A percentile compares a stretch with the other conserved stretches of the same genome.
These are phyloP conservation scores for Alternaria alternata DNA, from an alignment of 2,329 filamentous ascomycete genomes.

Conservation along the genomic window DNA sequence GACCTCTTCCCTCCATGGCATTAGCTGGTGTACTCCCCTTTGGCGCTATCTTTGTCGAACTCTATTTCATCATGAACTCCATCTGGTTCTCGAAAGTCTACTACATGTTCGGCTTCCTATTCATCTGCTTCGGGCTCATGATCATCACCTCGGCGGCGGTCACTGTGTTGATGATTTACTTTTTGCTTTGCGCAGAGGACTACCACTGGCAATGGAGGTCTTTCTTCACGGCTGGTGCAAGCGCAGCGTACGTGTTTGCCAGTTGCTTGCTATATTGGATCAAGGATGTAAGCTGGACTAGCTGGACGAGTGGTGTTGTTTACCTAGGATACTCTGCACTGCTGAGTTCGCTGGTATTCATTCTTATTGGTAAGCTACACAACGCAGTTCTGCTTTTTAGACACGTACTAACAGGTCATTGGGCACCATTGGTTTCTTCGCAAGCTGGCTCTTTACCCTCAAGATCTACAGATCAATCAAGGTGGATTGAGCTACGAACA, in stretches of 20 bases:
- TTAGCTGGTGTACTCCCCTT: slow-evolving; percentile 93
- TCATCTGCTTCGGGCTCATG: slow-evolving; percentile 97
- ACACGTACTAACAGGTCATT: slow-evolving; percentile 16
- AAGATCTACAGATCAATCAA: slow-evolving; percentile 99
- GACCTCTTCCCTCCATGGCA: slow-evolving; percentile 87
- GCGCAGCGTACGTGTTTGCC: slow-evolving; percentile 87
- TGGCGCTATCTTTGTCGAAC: slow-evolving; percentile 95
- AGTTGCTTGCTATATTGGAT: slow-evolving; percentile 92
- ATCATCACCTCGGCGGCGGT: slow-evolving; percentile 93
- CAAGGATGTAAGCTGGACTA: slow-evolving; percentile 84
- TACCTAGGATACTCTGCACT: slow-evolving; percentile 93
- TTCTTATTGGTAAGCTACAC: slow-evolving; percentile 80
- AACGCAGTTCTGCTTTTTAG: not conserved
- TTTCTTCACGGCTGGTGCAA: slow-evolving; percentile 90
- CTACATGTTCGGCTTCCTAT: slow-evolving; percentile 99
- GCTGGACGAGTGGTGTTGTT: slow-evolving; percentile 84
- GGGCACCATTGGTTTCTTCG: slow-evolving; percentile 96
- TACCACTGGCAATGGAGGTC: slow-evolving; percentile 99
- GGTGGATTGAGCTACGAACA: slow-evolving; percentile 71
- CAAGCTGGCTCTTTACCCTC: slow-evolving; percentile 91
- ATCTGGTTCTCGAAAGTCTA: slow-evolving; percentile 99
- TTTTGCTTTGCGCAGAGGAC: slow-evolving; percentile 93
- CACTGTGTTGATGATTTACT: slow-evolving; percentile 94
- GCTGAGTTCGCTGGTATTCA: slow-evolving; percentile 89
- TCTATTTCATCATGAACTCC: slow-evolving; percentile 99